A percentile compares a stretch with the other conserved stretches of the same genome.
These are phyloP conservation scores for Periconia digitata DNA, from an alignment of 2,329 filamentous ascomycete genomes.

Conservation along the genomic window DNA sequence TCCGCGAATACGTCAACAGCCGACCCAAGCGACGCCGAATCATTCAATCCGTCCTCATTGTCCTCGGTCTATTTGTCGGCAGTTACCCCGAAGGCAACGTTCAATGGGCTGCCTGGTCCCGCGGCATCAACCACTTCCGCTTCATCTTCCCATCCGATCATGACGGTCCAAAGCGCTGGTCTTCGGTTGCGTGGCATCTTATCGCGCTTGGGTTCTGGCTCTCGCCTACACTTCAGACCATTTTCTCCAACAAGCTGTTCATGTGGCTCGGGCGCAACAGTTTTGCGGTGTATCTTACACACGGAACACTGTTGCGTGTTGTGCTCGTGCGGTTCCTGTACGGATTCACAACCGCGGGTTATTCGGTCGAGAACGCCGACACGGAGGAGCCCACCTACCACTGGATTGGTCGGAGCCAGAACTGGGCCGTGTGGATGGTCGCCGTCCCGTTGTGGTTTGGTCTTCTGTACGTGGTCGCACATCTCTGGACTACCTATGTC, in stretches of 20 bases:
- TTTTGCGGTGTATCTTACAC: conserved; percentile 58
- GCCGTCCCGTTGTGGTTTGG: conserved; percentile 52
- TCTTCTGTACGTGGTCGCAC: conserved; percentile 51
- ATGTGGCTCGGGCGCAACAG: conserved; percentile 59
- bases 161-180: conserved; percentile 47
- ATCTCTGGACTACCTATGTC: conserved; percentile 56
- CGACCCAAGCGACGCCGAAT: conserved; percentile 43
- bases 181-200: conserved; percentile 53
- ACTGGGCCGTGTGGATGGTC: conserved; percentile 43
- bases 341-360: conserved; percentile 51
- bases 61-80: conserved; percentile 51
- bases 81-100: conserved; percentile 55
- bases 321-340: conserved; percentile 57
- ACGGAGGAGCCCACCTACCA: conserved; percentile 44
- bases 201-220: conserved; percentile 55
- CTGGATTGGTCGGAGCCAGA: conserved; percentile 46
- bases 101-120: conserved; percentile 54
- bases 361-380: conserved; percentile 43
- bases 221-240: conserved; percentile 51
- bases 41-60: conserved; percentile 42
- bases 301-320: conserved; percentile 56
- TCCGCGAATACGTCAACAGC: conserved; percentile 48
- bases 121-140: conserved; percentile 44
- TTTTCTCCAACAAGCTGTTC: conserved; percentile 54
- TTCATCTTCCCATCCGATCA: conserved; percentile 53